Conservation (phyloP, 805 yeast genomes). For the Ogataea kodamae region DNA sequence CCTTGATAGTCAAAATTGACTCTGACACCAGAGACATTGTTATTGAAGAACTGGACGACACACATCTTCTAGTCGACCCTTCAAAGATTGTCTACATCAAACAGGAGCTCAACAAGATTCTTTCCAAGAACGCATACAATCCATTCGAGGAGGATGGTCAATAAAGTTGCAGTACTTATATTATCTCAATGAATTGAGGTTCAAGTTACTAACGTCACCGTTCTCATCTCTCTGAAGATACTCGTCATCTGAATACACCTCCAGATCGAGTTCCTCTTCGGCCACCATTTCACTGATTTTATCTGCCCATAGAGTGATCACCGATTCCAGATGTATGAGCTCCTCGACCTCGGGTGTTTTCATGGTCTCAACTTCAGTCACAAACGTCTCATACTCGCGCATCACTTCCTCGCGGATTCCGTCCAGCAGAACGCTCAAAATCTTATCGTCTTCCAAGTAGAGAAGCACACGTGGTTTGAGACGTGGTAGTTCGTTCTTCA, state of each 20-base stretch:
- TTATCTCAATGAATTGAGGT: slow-evolving; percentile 15
- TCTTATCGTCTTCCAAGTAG: slow-evolving; percentile 56
- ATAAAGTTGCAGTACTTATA: neutral
- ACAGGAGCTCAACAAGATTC: slow-evolving; percentile 65
- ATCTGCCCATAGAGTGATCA: slow-evolving; percentile 39
- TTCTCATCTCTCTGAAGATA: slow-evolving; percentile 17
- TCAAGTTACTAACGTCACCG: slow-evolving; percentile 24
- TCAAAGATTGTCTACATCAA: slow-evolving; percentile 74
- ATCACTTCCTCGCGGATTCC: slow-evolving; percentile 62
- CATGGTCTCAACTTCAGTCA: slow-evolving; percentile 31
- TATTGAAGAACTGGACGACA: slow-evolving; percentile 83
- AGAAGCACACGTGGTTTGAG: slow-evolving; percentile 46
- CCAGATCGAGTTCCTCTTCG: slow-evolving; percentile 13
- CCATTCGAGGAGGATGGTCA: slow-evolving; percentile 50
- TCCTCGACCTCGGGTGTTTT: slow-evolving; percentile 37
- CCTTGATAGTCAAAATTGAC: slow-evolving; percentile 81
- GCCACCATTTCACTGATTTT: slow-evolving; percentile 32
- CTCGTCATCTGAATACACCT: slow-evolving; percentile 12
- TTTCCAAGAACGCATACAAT: slow-evolving; percentile 81
- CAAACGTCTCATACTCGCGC: slow-evolving; percentile 54
- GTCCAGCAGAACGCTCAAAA: slow-evolving; percentile 52
- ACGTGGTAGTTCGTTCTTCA: slow-evolving; percentile 55
- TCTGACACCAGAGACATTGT: slow-evolving; percentile 66
- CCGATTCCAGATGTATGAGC: slow-evolving; percentile 62
- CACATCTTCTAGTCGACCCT: slow-evolving; percentile 80